These are phyloP conservation scores for Phialocephala sp. DNA, from an alignment of 2,329 filamentous ascomycete genomes.

Conservation along the genomic window DNA sequence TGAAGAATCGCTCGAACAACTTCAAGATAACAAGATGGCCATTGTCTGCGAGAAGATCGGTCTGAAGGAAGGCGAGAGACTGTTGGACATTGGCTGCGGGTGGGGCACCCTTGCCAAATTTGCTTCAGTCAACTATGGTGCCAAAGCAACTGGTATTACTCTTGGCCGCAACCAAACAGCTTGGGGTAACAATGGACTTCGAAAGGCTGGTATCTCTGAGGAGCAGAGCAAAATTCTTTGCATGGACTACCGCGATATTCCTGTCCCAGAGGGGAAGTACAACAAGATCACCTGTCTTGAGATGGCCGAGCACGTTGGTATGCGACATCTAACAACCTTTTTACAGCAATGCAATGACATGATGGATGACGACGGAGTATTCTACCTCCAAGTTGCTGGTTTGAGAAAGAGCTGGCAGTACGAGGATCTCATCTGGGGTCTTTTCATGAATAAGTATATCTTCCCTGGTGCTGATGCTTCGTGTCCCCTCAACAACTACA, in stretches of 20 bases:
- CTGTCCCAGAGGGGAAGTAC: conserved; percentile 77
- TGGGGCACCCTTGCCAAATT: conserved; percentile 97
- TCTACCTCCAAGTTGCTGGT: conserved; percentile 95
- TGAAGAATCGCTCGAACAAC: conserved; percentile 91
- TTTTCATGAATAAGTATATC: conserved; percentile 99
- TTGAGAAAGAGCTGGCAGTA: conserved; percentile 96
- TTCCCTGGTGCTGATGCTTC: conserved; percentile 97
- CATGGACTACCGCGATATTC: conserved; percentile 96
- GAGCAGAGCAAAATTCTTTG: conserved; percentile 91
- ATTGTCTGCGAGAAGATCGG: conserved; percentile 96
- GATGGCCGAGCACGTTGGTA: conserved; percentile 98
- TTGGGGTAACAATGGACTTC: conserved; percentile 91
- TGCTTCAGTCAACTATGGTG: conserved; percentile 89
- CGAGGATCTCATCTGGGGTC: conserved; percentile 95
- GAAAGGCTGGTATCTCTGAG: conserved; percentile 80
- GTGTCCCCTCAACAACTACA: conserved; percentile 86
- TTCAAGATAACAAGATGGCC: conserved; percentile 97
- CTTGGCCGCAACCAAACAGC: conserved; percentile 95
- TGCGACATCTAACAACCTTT: conserved; percentile 84
- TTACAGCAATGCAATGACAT: conserved; percentile 89
- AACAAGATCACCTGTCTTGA: conserved; percentile 97
- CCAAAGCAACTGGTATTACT: conserved; percentile 83
- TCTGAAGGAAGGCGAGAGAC: conserved; percentile 76
- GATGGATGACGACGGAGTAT: conserved; percentile 94
- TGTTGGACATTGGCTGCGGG: conserved; percentile 96